These are phyloP conservation scores for Sabuloglossum arenarium DNA, from an alignment of 495 filamentous ascomycete species.

Conservation along the genomic window DNA sequence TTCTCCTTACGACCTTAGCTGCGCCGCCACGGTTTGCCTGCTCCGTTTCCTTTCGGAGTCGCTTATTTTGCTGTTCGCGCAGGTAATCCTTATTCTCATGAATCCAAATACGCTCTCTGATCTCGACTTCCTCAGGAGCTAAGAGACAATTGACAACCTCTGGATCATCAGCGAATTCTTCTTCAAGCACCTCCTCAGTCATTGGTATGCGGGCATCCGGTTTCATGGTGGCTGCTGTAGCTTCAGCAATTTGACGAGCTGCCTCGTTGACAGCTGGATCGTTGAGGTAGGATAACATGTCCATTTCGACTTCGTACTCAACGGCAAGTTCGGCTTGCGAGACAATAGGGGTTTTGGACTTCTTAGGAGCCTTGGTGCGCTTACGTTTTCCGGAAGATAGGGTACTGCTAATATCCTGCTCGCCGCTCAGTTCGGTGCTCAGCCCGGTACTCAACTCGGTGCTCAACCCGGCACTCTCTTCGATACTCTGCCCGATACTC, in stretches of 20 bases:
- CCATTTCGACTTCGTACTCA: constrained; percentile 24
- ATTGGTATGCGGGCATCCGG: constrained; percentile 13
- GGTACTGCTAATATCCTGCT: neutral
- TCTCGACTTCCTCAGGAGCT: constrained; percentile 39
- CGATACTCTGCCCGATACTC: neutral
- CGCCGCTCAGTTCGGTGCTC: neutral
- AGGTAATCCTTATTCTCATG: constrained; percentile 83
- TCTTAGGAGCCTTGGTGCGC: neutral
- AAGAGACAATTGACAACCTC: constrained; percentile 65
- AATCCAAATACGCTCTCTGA: constrained; percentile 86
- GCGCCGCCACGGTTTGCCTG: constrained; percentile 24
- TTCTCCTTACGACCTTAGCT: constrained; percentile 27
- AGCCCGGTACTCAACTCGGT: too few species aligned
- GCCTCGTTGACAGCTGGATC: constrained; percentile 16
- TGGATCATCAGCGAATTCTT: constrained; percentile 70
- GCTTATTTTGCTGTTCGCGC: constrained; percentile 58
- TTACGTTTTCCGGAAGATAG: neutral
- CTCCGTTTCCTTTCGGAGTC: constrained; percentile 38
- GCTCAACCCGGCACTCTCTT: too few species aligned
- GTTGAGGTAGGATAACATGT: constrained; percentile 27
- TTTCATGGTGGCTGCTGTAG: constrained; percentile 1
- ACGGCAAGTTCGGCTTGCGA: constrained; percentile 14
- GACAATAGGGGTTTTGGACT: neutral
- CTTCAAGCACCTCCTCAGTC: constrained; percentile 38
- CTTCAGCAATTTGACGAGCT: neutral